Evolutionary conservation across 176 grass and related monocot genomes (phyloP).

Genomic region (Otatea glauca): DNA sequence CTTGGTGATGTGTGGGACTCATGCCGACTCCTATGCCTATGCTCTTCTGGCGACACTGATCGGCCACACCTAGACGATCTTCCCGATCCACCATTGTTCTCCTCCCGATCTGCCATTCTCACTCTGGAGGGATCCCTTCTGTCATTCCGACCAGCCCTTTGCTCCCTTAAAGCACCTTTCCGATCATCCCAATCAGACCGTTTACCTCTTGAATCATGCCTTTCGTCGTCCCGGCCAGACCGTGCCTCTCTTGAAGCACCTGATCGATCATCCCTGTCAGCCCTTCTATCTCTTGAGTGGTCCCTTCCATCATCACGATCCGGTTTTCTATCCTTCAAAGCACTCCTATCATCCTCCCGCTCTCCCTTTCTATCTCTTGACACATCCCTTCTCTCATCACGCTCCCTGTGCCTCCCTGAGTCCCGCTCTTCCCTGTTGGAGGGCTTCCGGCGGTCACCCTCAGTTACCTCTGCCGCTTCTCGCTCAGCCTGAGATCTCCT

Average conservation of each 20-base stretch:
- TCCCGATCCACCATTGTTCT: conserved; percentile 47
- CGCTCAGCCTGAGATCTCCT: conserved; percentile 54
- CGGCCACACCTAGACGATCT: conserved; percentile 55
- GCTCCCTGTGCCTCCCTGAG: conserved; percentile 44
- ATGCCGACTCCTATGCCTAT: conserved; percentile 43
- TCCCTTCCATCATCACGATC: conserved; percentile 41
- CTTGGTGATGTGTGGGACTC: conserved; percentile 54
- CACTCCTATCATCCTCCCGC: conserved; percentile 37
- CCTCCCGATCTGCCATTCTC: conserved; percentile 42
- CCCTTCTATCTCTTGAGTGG: conserved; percentile 44
- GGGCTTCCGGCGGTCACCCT: conserved; percentile 30
- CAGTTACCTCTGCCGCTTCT: conserved; percentile 29
- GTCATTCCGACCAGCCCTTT: conserved; percentile 38
- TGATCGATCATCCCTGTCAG: conserved; percentile 50
- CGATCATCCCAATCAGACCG: conserved; percentile 39
- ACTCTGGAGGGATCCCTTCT: conserved; percentile 46
- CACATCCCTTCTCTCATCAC: conserved; percentile 24
- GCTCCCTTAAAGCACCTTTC: conserved; percentile 46
- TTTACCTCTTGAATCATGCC: conserved; percentile 50
- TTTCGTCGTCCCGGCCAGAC: conserved; percentile 25
- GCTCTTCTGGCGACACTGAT: conserved; percentile 60
- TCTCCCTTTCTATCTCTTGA: conserved; percentile 44
- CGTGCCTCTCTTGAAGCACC: conserved; percentile 46
- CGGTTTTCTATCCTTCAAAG: conserved; percentile 14
- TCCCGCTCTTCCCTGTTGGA: conserved; percentile 44